phyloP scores from a whole-genome alignment of 1,284 basidiomycete species.

The Butyriboletus appendiculatus region DNA sequence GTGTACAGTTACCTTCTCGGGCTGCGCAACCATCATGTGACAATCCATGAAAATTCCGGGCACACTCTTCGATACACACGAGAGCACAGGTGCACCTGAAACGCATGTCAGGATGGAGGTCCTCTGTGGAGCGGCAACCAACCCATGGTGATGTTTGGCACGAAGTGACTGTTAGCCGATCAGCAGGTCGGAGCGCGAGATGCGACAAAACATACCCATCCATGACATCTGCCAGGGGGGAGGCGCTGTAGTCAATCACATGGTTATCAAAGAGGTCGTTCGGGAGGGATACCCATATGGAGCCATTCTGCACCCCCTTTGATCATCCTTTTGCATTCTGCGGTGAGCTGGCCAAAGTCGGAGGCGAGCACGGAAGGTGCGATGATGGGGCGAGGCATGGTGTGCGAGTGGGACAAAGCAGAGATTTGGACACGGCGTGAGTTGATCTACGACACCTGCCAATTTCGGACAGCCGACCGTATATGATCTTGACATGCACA shows the following conservation, averaged over 20 bases:
- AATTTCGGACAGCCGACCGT: conserved; percentile 20
- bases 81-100: conserved; percentile 86
- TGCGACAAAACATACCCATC: conserved; percentile 67
- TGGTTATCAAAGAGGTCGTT: neutral
- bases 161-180: conserved; percentile 77
- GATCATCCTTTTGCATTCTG: conserved; percentile 93
- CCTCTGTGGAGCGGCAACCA: conserved; percentile 20
- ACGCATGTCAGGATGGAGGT: conserved; percentile 8
- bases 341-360: conserved; percentile 91
- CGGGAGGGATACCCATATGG: conserved; percentile 78
- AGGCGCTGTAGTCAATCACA: conserved; percentile 4
- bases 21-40: conserved; percentile 99
- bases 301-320: conserved; percentile 93
- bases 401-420: conserved; percentile 12
- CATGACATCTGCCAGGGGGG: conserved; percentile 77
- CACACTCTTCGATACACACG: conserved; percentile 86
- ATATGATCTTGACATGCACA: too few species aligned
- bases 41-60: conserved; percentile 99
- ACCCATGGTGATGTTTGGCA: conserved; percentile 98
- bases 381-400: conserved; percentile 86
- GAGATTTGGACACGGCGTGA: conserved; percentile 1
- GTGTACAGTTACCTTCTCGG: conserved; percentile 66
- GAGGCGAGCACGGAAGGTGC: conserved; percentile 90
- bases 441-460: conserved; percentile 30
- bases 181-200: conserved; percentile 2